These are phyloP conservation scores for Phycomyces nitens DNA, from an alignment of 192 early-diverging fungal species.

Conservation along the genomic window DNA sequence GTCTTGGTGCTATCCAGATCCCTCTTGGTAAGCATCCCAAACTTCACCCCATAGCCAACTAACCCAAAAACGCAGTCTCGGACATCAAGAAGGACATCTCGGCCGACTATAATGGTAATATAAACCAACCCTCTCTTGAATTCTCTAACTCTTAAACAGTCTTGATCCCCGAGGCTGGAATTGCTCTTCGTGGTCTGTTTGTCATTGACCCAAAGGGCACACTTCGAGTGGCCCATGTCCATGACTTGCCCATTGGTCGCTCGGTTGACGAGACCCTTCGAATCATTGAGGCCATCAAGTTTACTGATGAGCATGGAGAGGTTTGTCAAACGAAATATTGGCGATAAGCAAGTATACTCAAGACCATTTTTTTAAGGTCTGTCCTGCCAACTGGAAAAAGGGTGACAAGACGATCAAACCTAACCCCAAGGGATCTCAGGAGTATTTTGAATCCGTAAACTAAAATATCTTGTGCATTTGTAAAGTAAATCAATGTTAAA, in stretches of 20 bases:
- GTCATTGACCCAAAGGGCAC: constrained; percentile 61
- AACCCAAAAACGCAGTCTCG: no score
- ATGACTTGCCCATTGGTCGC: constrained; percentile 61
- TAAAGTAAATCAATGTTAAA: no score
- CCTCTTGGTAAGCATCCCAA: constrained; percentile 50
- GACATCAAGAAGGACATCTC: constrained; percentile 78
- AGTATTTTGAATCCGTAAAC: constrained; percentile 57
- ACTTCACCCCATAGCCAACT: no score
- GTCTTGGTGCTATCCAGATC: constrained; percentile 88
- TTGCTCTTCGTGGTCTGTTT: constrained; percentile 64
- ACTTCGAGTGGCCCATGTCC: constrained; percentile 54
- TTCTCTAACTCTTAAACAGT: constrained; percentile 37
- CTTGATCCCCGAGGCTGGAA: constrained; percentile 72
- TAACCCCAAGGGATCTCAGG: constrained; percentile 57
- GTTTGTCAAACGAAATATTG: no score
- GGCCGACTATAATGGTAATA: constrained; percentile 70
- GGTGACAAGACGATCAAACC: constrained; percentile 75
- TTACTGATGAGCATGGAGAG: constrained; percentile 57
- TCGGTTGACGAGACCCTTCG: constrained; percentile 61
- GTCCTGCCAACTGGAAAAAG: constrained; percentile 82
- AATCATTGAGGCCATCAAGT: constrained; percentile 61
- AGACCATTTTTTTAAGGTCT: constrained; percentile 49
- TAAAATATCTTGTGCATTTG: no score
- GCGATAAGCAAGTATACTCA: no score
- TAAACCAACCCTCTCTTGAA: no score